Base-by-base conservation (phyloP, 2,329 filamentous ascomycete genomes). In the Claviceps sp. region DNA sequence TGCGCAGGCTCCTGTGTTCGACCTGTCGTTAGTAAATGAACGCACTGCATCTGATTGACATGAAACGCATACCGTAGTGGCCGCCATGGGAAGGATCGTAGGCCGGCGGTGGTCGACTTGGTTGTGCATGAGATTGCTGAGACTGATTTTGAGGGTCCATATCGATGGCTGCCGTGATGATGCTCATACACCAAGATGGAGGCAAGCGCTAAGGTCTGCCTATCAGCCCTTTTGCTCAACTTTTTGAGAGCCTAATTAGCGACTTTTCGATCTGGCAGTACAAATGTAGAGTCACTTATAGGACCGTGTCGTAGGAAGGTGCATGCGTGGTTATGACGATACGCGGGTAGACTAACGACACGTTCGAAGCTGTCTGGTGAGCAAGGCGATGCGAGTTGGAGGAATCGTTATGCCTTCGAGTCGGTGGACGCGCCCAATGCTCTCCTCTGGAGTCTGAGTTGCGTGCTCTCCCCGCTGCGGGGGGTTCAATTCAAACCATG, bases 61-160 rank as follows among this genome's bases (percentile, higher is more conserved):
- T 34, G 48, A 42, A 37, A n/a, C 22, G 58, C 76, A 70, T 71
- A 88, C 85, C 85, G 72, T 88, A 89, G 67, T 89, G 86, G 50
- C 86, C 86, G 55, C 84, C 85, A 63, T 85, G 81, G 59, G 72
- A 76, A 49, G 80, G 80, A 68, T 89, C 85, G 66, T 89, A 89
- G n/a, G 79, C 76, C 16, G 81, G 81, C 61, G 78, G 75, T 57
- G 77, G 73, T 58, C 79, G 77, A 61, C 71, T 74, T 63, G 77
- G 74, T 63, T 83, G 80, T 48, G 68, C 63, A 62, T 79, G 78
- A 55, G 76, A 70, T 54, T 78, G 67, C 54, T 72, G 70, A 55
- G 75, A 69, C 50, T 76, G 71, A 53, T 67, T 67, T 54, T 70
- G 68, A 43, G 67, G 59, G 54, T 71, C 69, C 69, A 71, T 71